Evolutionary conservation across 2,329 filamentous ascomycete genomes (phyloP).

Genomic region (Botryotinia narcissicola): DNA sequence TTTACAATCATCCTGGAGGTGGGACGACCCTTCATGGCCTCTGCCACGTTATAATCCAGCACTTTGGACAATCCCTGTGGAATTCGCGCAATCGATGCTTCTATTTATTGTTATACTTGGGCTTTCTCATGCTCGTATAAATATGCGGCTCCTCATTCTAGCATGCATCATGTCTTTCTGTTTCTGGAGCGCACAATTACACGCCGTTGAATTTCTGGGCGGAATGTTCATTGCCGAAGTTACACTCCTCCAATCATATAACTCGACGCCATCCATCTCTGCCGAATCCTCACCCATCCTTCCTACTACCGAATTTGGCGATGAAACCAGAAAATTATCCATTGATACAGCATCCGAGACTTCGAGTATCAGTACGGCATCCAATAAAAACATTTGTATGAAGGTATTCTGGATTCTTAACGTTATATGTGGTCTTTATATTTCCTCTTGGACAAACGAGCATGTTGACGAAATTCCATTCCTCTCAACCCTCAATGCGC

Average conservation of each 20-base stretch:
- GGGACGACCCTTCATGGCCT: slow-evolving; percentile 25
- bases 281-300: slow-evolving; percentile 16
- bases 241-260: slow-evolving; percentile 41
- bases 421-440: slow-evolving; percentile 32
- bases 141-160: slow-evolving; percentile 31
- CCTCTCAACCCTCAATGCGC: slow-evolving; percentile 28
- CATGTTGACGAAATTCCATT: slow-evolving; percentile 31
- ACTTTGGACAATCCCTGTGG: slow-evolving; percentile 38
- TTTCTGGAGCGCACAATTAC: slow-evolving; percentile 32
- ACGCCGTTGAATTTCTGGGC: slow-evolving; percentile 45
- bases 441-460: slow-evolving; percentile 36
- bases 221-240: slow-evolving; percentile 48
- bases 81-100: slow-evolving; percentile 37
- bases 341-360: slow-evolving; percentile 14
- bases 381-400: slow-evolving; percentile 13
- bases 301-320: slow-evolving; percentile 28
- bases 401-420: slow-evolving; percentile 35
- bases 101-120: slow-evolving; percentile 35
- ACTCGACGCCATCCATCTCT: not conserved
- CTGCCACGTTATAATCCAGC: slow-evolving; percentile 34
- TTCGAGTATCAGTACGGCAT: slow-evolving; percentile 11
- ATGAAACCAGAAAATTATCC: slow-evolving; percentile 27
- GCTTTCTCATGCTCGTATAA: slow-evolving; percentile 30
- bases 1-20: slow-evolving; percentile 30
- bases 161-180: slow-evolving; percentile 31